Conservation (phyloP, 2,329 filamentous ascomycete genomes). For the Cladosporium sp. region DNA sequence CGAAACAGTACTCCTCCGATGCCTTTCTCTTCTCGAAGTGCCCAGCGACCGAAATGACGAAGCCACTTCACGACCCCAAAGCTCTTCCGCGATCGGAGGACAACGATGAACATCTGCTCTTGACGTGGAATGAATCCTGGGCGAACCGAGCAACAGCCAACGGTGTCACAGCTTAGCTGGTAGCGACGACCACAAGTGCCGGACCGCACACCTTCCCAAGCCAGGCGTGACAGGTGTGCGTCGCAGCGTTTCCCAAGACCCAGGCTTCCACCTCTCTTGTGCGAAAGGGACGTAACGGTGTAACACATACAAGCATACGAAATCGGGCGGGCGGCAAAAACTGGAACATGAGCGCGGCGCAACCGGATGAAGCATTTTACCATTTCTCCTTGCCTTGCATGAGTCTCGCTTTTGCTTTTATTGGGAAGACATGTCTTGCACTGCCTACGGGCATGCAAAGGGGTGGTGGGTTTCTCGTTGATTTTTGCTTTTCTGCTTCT, state of each 20-base stretch:
- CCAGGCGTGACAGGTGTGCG: background rate
- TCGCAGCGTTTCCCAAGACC: background rate
- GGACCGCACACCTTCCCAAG: background rate
- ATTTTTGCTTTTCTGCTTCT: background rate
- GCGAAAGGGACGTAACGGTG: constrained; percentile 9
- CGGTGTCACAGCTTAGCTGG: background rate
- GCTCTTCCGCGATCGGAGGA: constrained; percentile 10
- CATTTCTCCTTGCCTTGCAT: constrained; percentile 5
- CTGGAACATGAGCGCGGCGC: constrained; percentile 15
- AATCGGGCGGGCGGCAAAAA: background rate
- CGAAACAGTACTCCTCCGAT: constrained; percentile 22
- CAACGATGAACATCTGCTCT: constrained; percentile 2
- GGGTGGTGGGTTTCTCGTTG: background rate
- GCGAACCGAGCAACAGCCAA: background rate
- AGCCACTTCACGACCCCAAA: constrained; percentile 4
- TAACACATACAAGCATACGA: constrained; percentile 16
- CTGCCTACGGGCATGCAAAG: constrained; percentile 12
- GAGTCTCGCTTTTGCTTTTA: background rate
- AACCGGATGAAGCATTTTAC: constrained; percentile 10
- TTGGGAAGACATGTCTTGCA: constrained; percentile 2
- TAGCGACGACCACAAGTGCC: background rate
- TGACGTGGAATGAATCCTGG: background rate
- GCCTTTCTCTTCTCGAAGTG: constrained; percentile 20
- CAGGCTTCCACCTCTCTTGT: background rate
- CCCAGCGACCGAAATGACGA: constrained; percentile 9